Base-by-base conservation (phyloP, 805 yeast species). In the Saturnispora zaruensis region DNA sequence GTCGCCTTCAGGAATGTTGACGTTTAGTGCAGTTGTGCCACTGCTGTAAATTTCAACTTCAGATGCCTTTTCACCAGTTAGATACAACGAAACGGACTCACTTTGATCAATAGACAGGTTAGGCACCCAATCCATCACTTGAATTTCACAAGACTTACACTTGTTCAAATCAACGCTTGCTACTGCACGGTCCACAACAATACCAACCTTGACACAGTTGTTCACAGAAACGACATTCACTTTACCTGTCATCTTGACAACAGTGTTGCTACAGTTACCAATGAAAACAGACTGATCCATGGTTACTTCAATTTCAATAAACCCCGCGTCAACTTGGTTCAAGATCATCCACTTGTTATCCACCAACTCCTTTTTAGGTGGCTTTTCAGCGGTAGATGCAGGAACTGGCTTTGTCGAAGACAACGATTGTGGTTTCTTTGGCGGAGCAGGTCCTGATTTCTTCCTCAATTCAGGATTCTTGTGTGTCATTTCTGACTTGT, bases 281-380 rank as follows among this genome's bases (percentile, higher is more conserved):
- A 93, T 84, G 64, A 87, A 89, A 14, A 93, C 82, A 34, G 95
- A 85, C 65, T 93, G 98, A 55, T 84, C 82, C 77, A 82, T 82
- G 57, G 82, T 85, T 30, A 84, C 95, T 23, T 87, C 89, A 51
- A 93, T 73, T 21, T 72, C 71, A 57, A 86, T 78, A 33, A 53
- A 23, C 26, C 83, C 73, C 11, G 46, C 42, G 51, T 81, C 84
- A 13, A 26, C 26, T 61, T 71, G 86, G 68, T 90, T 85, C 62
- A 88, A 89, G 49, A 93, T 72, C 56, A 85, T 72, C 99, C 99
- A 93, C 60, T 87, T 84, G 53, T 87, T 84, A 61, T 89, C 97
- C 14, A 78, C 74, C 49, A 93, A 73, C 66, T 89, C 96, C 61
- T 78, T 83, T 37, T 70, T 67, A 11, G 78, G 67, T 52, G 84